These are phyloP conservation scores for Papiliotrema terrestris DNA, from an alignment of 1,284 basidiomycete species.

Conservation along the genomic window DNA sequence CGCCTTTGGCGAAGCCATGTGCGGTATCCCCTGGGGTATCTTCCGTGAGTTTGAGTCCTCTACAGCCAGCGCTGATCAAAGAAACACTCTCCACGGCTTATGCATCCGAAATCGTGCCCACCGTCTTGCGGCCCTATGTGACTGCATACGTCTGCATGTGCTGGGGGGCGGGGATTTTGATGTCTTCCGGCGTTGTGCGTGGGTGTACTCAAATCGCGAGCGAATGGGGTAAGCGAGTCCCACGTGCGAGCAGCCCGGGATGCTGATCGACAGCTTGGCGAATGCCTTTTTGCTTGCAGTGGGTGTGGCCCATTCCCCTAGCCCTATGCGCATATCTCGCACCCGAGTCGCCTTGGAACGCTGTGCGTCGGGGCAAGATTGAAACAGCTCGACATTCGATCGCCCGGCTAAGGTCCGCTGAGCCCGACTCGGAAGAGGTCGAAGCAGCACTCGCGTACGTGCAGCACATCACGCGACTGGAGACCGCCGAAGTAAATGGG, in stretches of 20 bases:
- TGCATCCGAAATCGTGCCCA: slow-evolving; percentile 54
- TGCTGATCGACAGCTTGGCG: slow-evolving; percentile 11
- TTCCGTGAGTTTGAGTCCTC: slow-evolving; percentile 14
- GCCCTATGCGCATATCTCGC: slow-evolving; percentile 37
- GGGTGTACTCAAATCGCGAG: slow-evolving; percentile 34
- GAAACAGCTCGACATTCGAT: slow-evolving; percentile 21
- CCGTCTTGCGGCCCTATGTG: slow-evolving; percentile 51
- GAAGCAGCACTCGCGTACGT: slow-evolving; percentile 30
- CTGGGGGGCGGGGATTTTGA: slow-evolving; percentile 51
- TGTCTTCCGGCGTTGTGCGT: slow-evolving; percentile 51
- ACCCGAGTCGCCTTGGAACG: slow-evolving; percentile 43
- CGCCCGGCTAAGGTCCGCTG: slow-evolving; percentile 10
- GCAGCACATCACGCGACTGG: slow-evolving; percentile 33
- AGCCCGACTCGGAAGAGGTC: slow-evolving; percentile 15
- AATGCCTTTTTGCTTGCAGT: slow-evolving; percentile 26
- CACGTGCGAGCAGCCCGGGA: background rate
- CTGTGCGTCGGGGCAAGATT: slow-evolving; percentile 29
- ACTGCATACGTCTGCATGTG: slow-evolving; percentile 54
- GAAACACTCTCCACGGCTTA: slow-evolving; percentile 51
- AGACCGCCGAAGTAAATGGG: slow-evolving; percentile 22
- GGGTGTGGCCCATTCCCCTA: slow-evolving; percentile 46
- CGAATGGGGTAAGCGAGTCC: slow-evolving; percentile 33
- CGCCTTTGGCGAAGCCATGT: slow-evolving; percentile 18
- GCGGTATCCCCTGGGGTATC: slow-evolving; percentile 47
- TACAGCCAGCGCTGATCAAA: slow-evolving; percentile 10